Percentiles rank a stretch among this genome's conserved stretches.
Evolutionary conservation across 805 yeast species (phyloP).

Genomic region (Torulaspora franciscae): DNA sequence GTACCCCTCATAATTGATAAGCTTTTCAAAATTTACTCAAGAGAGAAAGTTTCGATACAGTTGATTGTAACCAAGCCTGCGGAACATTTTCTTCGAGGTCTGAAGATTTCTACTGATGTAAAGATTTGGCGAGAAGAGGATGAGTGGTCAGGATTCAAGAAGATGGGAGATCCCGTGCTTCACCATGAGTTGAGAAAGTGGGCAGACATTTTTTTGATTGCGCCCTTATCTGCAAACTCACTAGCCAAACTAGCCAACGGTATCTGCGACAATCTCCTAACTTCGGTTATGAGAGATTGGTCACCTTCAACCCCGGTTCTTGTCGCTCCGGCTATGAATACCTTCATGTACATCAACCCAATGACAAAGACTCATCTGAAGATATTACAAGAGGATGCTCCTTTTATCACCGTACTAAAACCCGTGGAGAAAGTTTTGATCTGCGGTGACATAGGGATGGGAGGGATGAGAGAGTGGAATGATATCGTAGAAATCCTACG

Average conservation of each 20-base stretch:
- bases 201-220: slow-evolving; percentile 76
- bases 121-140: slow-evolving; percentile 84
- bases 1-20: slow-evolving; percentile 86
- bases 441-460: slow-evolving; percentile 88
- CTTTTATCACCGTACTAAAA: slow-evolving; percentile 65
- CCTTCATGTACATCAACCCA: slow-evolving; percentile 77
- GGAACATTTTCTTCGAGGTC: slow-evolving; percentile 59
- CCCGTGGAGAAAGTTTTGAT: slow-evolving; percentile 77
- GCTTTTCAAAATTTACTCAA: slow-evolving; percentile 73
- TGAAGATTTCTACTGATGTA: slow-evolving; percentile 65
- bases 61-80: slow-evolving; percentile 76
- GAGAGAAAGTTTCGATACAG: slow-evolving; percentile 71
- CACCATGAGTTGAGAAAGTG: slow-evolving; percentile 77
- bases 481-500: slow-evolving; percentile 64
- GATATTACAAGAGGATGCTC: slow-evolving; percentile 62
- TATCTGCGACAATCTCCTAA: slow-evolving; percentile 68
- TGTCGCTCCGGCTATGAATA: slow-evolving; percentile 82
- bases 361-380: slow-evolving; percentile 68
- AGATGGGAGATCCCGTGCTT: slow-evolving; percentile 68
- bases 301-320: slow-evolving; percentile 66
- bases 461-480: slow-evolving; percentile 87
- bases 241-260: slow-evolving; percentile 73
- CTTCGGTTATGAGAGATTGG: slow-evolving; percentile 75
- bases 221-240: slow-evolving; percentile 77
- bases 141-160: slow-evolving; percentile 53